Conservation (phyloP, 345 rosid species). For the Corchorus olitorius region DNA sequence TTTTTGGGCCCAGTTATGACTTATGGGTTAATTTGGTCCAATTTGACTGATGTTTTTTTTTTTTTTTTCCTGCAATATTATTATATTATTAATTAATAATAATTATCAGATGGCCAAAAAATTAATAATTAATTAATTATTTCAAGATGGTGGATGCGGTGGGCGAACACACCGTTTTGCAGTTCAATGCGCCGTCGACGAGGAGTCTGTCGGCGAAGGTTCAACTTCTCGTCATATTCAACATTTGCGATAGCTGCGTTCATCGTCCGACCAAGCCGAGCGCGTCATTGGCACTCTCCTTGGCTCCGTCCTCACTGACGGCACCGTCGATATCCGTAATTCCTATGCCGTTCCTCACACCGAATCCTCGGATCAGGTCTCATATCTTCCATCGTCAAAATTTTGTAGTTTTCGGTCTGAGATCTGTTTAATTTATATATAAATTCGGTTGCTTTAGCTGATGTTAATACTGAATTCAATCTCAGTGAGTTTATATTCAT, state of each 20-base stretch:
- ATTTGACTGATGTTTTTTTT: too few relatives aligned
- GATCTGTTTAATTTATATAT: too few relatives aligned
- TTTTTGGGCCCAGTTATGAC: too few relatives aligned
- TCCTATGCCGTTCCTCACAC: conserved; percentile 98
- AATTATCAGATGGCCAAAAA: too few relatives aligned
- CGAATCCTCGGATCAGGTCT: conserved; percentile 86
- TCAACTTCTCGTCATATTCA: conserved; percentile 88
- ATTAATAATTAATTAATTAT: too few relatives aligned
- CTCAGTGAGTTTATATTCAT: not conserved
- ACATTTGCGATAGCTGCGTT: conserved; percentile 92
- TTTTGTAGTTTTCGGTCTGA: not conserved
- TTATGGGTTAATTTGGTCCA: too few relatives aligned
- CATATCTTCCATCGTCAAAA: not conserved
- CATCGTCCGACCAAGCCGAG: conserved; percentile 93
- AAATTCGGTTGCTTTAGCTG: not conserved
- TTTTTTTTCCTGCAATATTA: too few relatives aligned
- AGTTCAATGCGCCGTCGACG: conserved; percentile 49
- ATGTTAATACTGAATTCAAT: not conserved
- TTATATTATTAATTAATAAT: too few relatives aligned
- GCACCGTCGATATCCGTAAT: conserved; percentile 91
- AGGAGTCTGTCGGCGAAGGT: conserved; percentile 60
- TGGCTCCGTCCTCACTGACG: conserved; percentile 82
- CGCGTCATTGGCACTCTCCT: conserved; percentile 97
- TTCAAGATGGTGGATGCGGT: conserved; percentile 69
- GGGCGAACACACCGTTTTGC: conserved; percentile 69